Evolutionary conservation across 345 rosid species (phyloP).

Genomic region (Syzygium grande): DNA sequence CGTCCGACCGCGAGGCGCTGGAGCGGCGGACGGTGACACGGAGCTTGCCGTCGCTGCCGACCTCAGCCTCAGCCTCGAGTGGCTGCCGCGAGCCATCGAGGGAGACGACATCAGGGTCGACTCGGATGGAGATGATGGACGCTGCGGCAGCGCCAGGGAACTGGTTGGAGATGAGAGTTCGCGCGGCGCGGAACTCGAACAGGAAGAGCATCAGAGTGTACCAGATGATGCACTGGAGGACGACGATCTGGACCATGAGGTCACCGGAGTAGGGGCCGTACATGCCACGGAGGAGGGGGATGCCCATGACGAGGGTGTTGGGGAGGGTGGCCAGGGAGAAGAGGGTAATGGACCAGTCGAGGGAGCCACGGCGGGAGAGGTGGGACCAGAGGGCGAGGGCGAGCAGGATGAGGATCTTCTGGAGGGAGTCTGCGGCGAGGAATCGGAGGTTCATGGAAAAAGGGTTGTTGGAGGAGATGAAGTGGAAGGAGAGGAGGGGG

Average conservation of each 20-base stretch:
- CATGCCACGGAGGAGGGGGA: conserved; percentile 92
- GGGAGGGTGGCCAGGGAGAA: conserved; percentile 90
- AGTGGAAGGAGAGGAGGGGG: conserved; percentile 91
- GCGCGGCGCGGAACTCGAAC: conserved; percentile 38
- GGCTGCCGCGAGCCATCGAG: conserved; percentile 27
- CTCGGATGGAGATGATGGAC: conserved; percentile 36
- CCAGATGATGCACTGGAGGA: conserved; percentile 97
- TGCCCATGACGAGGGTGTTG: conserved; percentile 95
- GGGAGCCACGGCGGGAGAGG: conserved; percentile 47
- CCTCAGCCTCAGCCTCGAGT: conserved; percentile 33
- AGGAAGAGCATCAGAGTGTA: conserved; percentile 52
- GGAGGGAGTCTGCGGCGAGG: conserved; percentile 91
- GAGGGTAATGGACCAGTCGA: conserved; percentile 93
- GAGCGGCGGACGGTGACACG: conserved; percentile 34
- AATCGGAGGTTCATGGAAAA: conserved; percentile 80
- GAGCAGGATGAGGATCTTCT: conserved; percentile 63
- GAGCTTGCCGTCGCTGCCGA: conserved; percentile 40
- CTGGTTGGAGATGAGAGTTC: conserved; percentile 66
- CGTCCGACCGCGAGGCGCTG: conserved; percentile 26
- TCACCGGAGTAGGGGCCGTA: conserved; percentile 72
- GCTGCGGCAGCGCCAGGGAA: conserved; percentile 35
- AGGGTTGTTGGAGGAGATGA: conserved; percentile 81
- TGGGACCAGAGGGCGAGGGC: conserved; percentile 57
- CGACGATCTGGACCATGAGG: conserved; percentile 94
- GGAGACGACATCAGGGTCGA: conserved; percentile 36